Percentiles rank a stretch among this genome's conserved stretches.
These are phyloP conservation scores for Phytophthora tentaculata DNA, from an alignment of 352 stramenopile species.

Conservation along the genomic window DNA sequence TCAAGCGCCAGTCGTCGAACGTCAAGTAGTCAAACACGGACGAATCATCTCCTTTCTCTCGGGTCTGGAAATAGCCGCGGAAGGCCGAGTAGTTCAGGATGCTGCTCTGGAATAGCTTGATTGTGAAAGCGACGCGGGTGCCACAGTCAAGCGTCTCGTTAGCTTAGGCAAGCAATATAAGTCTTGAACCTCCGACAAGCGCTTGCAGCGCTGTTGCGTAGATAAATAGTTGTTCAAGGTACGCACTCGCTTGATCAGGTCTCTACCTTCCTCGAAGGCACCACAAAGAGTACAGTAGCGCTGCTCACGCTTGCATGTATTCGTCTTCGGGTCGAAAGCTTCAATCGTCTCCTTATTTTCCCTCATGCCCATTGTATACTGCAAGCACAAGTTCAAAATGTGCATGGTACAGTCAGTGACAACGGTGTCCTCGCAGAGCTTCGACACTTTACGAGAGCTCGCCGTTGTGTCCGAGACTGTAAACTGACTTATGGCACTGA, in stretches of 20 bases:
- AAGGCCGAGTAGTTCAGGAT: conserved; percentile 19
- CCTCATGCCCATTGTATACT: too few species aligned
- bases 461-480: background rate
- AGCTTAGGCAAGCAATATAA: conserved; percentile 9
- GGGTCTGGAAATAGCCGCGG: background rate
- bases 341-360: too few species aligned
- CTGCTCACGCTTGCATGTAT: too few species aligned
- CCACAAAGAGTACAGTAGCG: too few species aligned
- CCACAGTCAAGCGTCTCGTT: conserved; percentile 11
- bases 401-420: too few species aligned
- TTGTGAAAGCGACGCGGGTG: conserved; percentile 14
- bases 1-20: conserved; percentile 3
- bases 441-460: background rate
- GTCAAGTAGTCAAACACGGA: conserved; percentile 1
- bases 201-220: conserved; percentile 14
- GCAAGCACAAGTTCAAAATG: too few species aligned
- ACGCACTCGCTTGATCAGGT: background rate
- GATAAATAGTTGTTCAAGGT: conserved; percentile 13
- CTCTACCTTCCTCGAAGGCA: too few species aligned
- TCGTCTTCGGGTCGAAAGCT: too few species aligned
- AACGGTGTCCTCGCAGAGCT: too few species aligned
- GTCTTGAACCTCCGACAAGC: conserved; percentile 5
- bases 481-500: conserved; percentile 1
- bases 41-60: conserved; percentile 4
- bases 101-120: conserved; percentile 7